Evolutionary conservation across 1,284 basidiomycete genomes (phyloP), one percentile per base, ranked within the genome.

Genomic region (Coniferiporia sulphurascens): DNA sequence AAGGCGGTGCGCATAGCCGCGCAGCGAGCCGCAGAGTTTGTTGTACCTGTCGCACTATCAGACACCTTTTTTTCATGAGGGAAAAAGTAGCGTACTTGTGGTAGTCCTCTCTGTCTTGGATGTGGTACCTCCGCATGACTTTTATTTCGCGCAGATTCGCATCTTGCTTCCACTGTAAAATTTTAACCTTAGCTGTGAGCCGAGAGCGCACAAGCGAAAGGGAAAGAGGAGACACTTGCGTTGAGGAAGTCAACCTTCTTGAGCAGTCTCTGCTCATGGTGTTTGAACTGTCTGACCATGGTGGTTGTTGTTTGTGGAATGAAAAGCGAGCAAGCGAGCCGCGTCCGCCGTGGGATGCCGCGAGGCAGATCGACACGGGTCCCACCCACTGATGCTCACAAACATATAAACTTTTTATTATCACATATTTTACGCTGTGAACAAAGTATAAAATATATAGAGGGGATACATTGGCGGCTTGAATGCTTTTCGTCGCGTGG

Each of bases 181-280:
- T 55, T 63, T 55, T 32, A 21, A 13, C 59, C 48, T 48, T 49
- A 32, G 34, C 34, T 55, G n/a, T 35, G 41, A 41, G 12, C 8
- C 32, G 22, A 55, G 17, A 41, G n/a, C 22, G 52, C 15, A 17
- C 35, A 34, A 13, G 34, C 15, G 19, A 9, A 21, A n/a, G n/a
- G n/a, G n/a, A n/a, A 52, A 19, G 15, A n/a, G 48, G 43, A 21
- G 34, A 15, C 19, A 45, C 86, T 61, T 68, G 92, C 93, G 71
- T 89, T 91, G 61, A 95, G 81, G 71, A 95, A 94, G 75, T 95
- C 91, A 65, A 96, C 93, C 76, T 97, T 96, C 74, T 95, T 96
- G 72, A 98, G 83, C 41, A 98, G 83, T 70, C 90, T 94, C 71
- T 93, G 86, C 73, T 98, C 95, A 74, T 98, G 95, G 71, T 93